Base-by-base conservation (phyloP, 495 filamentous ascomycete genomes). In the Hyaloscypha variabilis region DNA sequence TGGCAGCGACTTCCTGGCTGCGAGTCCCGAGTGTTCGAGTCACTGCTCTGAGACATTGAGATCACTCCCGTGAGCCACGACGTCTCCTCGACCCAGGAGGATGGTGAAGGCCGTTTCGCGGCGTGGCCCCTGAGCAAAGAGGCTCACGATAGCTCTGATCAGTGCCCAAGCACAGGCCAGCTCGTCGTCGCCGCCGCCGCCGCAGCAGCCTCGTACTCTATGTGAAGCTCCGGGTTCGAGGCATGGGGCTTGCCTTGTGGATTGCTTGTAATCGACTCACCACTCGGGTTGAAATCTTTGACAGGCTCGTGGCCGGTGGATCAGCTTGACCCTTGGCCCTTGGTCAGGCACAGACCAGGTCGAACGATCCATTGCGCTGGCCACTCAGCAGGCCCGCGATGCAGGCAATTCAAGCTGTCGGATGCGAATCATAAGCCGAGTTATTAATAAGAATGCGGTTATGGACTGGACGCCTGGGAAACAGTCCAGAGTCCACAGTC, bases 291-390 rank as follows among this genome's bases (percentile, higher is more conserved):
- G 51, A 69, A 63, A 69, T 64, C 59, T 63, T 64, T 51, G 59
- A 63, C 54, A 56, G 28, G 63, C 67, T 69, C 63, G 63, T 66
- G 63, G 63, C 23, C 58, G 25, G 60, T 66, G 65, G 65, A 59
- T 50, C 30, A 29, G 6, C 13, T 13, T 36, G 13, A 13, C 31
- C 31, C 13, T n/a, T n/a, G n/a, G n/a, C n/a, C 13, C 39, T 46
- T 14, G 39, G 3, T 0, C 29, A 54, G 19, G 58, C 42, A 61
- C 58, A 21, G 58, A 29, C 25, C 36, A 29, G 13, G 10, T 39
- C 34, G 39, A 46, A 17, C 4, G 39, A 4, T 46, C 39, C 39
- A 4, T 17, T 17, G 39, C 26, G n/a, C 21, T 23, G 51, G 26
- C 51, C 51, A 54, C n/a, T 52, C 49, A 52, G 23, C 19, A 13